Percentiles rank a stretch among this genome's conserved stretches.
Conservation (phyloP, 2,329 filamentous ascomycete genomes). For the Hypoxylon sp. region DNA sequence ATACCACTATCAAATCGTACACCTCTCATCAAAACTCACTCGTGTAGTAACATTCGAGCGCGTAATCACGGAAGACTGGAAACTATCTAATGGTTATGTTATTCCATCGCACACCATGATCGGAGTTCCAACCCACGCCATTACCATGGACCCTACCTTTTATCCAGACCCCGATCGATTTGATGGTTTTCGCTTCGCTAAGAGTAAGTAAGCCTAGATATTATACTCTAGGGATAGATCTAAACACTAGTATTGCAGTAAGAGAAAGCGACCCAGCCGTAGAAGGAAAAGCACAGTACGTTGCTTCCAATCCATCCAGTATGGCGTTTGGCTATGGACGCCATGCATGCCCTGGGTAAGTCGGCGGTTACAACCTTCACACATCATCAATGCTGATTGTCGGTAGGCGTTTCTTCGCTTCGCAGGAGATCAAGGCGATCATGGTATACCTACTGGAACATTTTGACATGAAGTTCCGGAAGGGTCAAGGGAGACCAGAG, state of each 20-base stretch:
- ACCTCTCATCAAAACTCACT: neutral
- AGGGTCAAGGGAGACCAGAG: conserved; percentile 11
- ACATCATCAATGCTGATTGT: no score
- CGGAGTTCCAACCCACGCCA: conserved; percentile 38
- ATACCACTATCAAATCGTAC: neutral
- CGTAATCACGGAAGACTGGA: conserved; percentile 27
- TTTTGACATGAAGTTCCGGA: conserved; percentile 40
- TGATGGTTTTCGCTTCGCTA: conserved; percentile 40
- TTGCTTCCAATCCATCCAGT: conserved; percentile 38
- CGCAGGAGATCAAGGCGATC: conserved; percentile 48
- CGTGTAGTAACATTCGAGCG: conserved; percentile 36
- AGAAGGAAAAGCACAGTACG: conserved; percentile 43
- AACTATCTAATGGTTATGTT: conserved; percentile 43
- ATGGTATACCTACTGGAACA: conserved; percentile 37
- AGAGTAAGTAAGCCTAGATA: conserved; percentile 29
- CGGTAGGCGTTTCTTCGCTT: conserved; percentile 52
- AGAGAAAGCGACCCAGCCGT: conserved; percentile 14
- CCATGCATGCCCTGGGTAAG: conserved; percentile 51
- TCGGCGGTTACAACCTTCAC: no score
- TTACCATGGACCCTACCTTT: conserved; percentile 28
- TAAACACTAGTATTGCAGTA: no score
- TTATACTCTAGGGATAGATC: no score
- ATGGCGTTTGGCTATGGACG: conserved; percentile 51
- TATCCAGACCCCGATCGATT: conserved; percentile 36
- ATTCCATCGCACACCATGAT: conserved; percentile 42